phyloP scores from a whole-genome alignment of 495 filamentous ascomycete species.

The Penicillium tannophilum region DNA sequence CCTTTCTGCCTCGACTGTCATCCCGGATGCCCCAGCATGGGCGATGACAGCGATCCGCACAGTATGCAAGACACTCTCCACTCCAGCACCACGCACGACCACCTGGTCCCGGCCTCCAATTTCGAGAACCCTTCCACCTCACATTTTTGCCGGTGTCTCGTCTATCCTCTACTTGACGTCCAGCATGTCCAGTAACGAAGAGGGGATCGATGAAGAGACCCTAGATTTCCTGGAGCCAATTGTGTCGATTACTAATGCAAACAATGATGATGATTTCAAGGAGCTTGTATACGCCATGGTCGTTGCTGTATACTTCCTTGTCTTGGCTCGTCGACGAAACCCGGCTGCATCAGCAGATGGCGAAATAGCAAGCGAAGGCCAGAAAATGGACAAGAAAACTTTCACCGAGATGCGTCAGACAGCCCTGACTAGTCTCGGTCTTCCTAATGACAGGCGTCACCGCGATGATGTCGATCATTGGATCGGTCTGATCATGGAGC shows the following conservation, averaged over 20 bases:
- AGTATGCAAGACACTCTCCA: slow-evolving; percentile 64
- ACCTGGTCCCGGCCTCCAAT: slow-evolving; percentile 49
- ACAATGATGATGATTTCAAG: slow-evolving; percentile 44
- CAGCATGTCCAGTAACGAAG: slow-evolving; percentile 32
- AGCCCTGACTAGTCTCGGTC: slow-evolving; percentile 41
- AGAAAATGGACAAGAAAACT: slow-evolving; percentile 51
- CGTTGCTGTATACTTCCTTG: slow-evolving; percentile 71
- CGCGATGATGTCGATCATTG: slow-evolving; percentile 61
- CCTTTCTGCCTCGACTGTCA: slow-evolving; percentile 31
- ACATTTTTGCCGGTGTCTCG: slow-evolving; percentile 65
- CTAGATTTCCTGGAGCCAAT: slow-evolving; percentile 43
- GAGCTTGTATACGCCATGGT: slow-evolving; percentile 49
- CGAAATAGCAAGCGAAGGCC: slow-evolving; percentile 27
- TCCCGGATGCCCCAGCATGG: slow-evolving; percentile 63
- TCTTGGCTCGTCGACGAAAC: slow-evolving; percentile 45
- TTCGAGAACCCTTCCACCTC: slow-evolving; percentile 54
- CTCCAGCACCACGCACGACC: slow-evolving; percentile 48
- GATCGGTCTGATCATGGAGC: slow-evolving; percentile 56
- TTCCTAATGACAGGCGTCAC: slow-evolving; percentile 40
- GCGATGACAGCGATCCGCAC: slow-evolving; percentile 64
- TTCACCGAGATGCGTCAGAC: slow-evolving; percentile 53
- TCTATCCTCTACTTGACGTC: slow-evolving; percentile 52
- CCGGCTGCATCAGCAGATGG: slow-evolving; percentile 22
- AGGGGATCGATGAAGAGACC: slow-evolving; percentile 41
- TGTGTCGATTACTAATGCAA: slow-evolving; percentile 27